Evolutionary conservation across 768 basidiomycete species (phyloP), one percentile per base, ranked within the genome.

Genomic region (Termitomyces sp.): DNA sequence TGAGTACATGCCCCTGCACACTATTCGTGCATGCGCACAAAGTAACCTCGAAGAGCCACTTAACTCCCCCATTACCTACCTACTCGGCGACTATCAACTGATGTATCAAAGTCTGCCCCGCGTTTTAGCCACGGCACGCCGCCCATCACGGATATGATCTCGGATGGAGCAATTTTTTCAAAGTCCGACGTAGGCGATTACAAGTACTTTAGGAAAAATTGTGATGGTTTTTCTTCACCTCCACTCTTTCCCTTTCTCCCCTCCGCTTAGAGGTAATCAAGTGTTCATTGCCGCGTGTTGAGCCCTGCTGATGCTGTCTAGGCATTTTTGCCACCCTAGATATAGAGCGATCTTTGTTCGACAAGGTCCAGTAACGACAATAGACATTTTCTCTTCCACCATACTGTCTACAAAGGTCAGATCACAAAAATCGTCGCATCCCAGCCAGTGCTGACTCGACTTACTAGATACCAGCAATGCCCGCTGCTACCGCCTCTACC

Each of bases 401-500:
- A 37, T 66, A 65, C 59, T 69, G 73, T 73, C 74, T 60, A 65
- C 62, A 67, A 75, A 80, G 74, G 84, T 84, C 55, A 32, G 45
- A 48, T 32, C 34, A 23, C 21, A n/a, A 23, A 19, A 44, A 8
- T 40, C n/a, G 34, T 44, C 37, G 40, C 42, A 40, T 27, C 25
- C 31, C 29, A 54, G 59, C 32, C 1, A 19, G n/a, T 41, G 12
- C 29, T 53, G 11, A 53, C 54, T 63, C 59, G 54, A 57, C 32
- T 48, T 50, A 41, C 8, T 60, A 87, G 82, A 83, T 75, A 66
- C 69, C 73, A 77, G 78, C 85, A 75, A 93, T 93, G 90, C 89
- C 90, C 62, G 85, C 90, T 76, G 83, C 84, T 73, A 86, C 86
- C 60, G 84, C 90, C 66, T 74, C 84, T 65, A 71, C 83, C 69